These are phyloP conservation scores for Vicia villosa DNA, from an alignment of 306 rosid genomes.

Conservation along the genomic window DNA sequence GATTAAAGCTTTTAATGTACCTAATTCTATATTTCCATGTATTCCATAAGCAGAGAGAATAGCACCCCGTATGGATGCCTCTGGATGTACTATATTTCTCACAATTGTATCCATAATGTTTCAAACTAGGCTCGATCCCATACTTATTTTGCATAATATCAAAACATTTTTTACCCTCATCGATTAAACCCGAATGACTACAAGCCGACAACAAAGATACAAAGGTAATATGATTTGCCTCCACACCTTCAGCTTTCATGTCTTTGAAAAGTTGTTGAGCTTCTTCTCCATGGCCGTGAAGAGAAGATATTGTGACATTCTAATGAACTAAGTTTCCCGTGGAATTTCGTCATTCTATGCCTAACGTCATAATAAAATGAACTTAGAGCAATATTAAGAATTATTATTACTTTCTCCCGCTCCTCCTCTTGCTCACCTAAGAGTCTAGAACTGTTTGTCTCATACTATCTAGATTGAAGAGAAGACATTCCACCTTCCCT, in stretches of 20 bases:
- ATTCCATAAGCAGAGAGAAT: no score
- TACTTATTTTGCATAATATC: slow-evolving; percentile 44
- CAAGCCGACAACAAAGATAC: slow-evolving; percentile 51
- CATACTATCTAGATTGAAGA: no score
- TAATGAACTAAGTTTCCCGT: no score
- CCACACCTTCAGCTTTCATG: slow-evolving; percentile 48
- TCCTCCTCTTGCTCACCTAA: no score
- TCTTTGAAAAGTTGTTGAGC: slow-evolving; percentile 45
- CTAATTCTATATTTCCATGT: no score
- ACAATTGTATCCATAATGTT: slow-evolving; percentile 52
- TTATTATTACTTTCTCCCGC: no score
- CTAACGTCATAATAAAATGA: no score
- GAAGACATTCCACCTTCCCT: no score
- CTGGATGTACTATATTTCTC: slow-evolving; percentile 47
- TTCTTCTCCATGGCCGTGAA: slow-evolving; percentile 46
- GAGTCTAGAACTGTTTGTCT: no score
- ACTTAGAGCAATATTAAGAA: no score
- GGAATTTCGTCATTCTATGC: no score
- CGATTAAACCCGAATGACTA: slow-evolving; percentile 52
- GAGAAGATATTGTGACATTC: slow-evolving; percentile 53
- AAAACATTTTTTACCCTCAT: slow-evolving; percentile 47
- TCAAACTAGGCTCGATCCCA: slow-evolving; percentile 47
- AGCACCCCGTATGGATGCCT: slow-evolving; percentile 52
- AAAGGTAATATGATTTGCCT: slow-evolving; percentile 48
- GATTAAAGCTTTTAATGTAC: no score